These are phyloP conservation scores for Monosporascus sp. DNA, from an alignment of 2,329 filamentous ascomycete genomes.

Conservation along the genomic window DNA sequence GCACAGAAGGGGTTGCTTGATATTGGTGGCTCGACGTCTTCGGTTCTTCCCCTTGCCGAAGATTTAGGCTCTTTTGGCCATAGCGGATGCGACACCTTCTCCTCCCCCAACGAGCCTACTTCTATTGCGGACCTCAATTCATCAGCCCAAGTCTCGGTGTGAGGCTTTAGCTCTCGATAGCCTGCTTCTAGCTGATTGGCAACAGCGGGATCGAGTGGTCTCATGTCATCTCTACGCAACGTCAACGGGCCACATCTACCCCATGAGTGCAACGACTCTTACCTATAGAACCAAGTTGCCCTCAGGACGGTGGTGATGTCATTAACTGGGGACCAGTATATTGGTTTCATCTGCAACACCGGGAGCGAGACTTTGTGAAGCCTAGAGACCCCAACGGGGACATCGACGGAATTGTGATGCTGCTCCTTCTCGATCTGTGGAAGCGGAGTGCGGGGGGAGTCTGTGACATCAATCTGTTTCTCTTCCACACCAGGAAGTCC, in stretches of 20 bases:
- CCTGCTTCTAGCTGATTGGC: slow-evolving; percentile 92
- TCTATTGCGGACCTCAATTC: slow-evolving; percentile 87
- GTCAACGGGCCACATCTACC: slow-evolving; percentile 3
- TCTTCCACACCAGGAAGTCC: slow-evolving; percentile 11
- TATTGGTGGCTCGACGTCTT: slow-evolving; percentile 35
- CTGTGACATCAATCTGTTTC: slow-evolving; percentile 9
- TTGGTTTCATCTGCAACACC: slow-evolving; percentile 82
- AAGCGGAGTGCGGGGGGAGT: slow-evolving; percentile 4
- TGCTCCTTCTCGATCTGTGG: slow-evolving; percentile 17
- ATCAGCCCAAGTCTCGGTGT: slow-evolving; percentile 89
- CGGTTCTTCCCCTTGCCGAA: slow-evolving; percentile 28
- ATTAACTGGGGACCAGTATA: slow-evolving; percentile 94
- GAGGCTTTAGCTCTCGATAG: slow-evolving; percentile 79
- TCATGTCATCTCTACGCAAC: slow-evolving; percentile 67
- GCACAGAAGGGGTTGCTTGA: slow-evolving; percentile 56
- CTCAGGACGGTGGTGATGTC: slow-evolving; percentile 78
- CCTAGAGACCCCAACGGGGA: slow-evolving; percentile 85
- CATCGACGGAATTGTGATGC: slow-evolving; percentile 39
- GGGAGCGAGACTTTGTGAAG: slow-evolving; percentile 85
- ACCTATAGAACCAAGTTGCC: slow-evolving; percentile 94
- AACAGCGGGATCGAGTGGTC: slow-evolving; percentile 76
- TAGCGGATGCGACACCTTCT: slow-evolving; percentile 79
- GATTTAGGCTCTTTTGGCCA: slow-evolving; percentile 61
- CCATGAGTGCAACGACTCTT: slow-evolving; percentile 6
- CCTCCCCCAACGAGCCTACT: slow-evolving; percentile 82